Conservation (phyloP, 306 rosid genomes). For the Chamaecrista fasciculata region DNA sequence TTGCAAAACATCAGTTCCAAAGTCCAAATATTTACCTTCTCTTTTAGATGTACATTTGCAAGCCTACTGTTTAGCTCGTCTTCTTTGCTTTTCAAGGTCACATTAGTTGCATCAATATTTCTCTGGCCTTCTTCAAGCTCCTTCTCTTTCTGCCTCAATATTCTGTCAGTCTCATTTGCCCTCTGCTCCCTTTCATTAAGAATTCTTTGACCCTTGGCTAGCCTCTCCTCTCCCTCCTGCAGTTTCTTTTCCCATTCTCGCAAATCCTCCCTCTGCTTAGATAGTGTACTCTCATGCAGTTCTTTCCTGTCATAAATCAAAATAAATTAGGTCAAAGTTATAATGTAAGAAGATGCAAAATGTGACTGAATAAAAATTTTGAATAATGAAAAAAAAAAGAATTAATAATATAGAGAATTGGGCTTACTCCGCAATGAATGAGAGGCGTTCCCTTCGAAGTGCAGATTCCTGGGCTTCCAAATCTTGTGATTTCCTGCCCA, state of each 20-base stretch:
- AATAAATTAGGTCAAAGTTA: constrained; percentile 16
- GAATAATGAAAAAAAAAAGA: constrained; percentile 2
- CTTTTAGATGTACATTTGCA: constrained; percentile 60
- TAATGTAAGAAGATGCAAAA: not conserved
- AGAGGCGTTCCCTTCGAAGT: constrained; percentile 65
- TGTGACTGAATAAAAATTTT: not conserved
- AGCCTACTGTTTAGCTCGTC: constrained; percentile 74
- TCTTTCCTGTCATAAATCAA: constrained; percentile 58
- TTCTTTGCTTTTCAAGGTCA: constrained; percentile 67
- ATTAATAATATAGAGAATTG: not conserved
- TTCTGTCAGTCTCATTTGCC: constrained; percentile 73
- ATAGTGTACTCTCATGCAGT: constrained; percentile 57
- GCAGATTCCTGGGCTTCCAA: constrained; percentile 71
- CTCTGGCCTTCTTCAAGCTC: constrained; percentile 79
- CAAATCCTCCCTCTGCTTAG: constrained; percentile 83
- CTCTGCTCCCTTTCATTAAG: constrained; percentile 94
- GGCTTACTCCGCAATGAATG: constrained; percentile 75
- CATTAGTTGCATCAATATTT: constrained; percentile 68
- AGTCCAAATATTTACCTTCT: constrained; percentile 55
- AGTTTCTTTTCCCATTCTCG: constrained; percentile 91
- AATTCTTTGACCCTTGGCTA: constrained; percentile 75
- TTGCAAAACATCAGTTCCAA: constrained; percentile 7
- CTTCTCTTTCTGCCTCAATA: constrained; percentile 77
- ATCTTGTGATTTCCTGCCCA: constrained; percentile 77
- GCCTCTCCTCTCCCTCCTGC: constrained; percentile 94